Evolutionary conservation across 768 basidiomycete species (phyloP), one percentile per base, ranked within the genome.

Genomic region (Mycena metata): DNA sequence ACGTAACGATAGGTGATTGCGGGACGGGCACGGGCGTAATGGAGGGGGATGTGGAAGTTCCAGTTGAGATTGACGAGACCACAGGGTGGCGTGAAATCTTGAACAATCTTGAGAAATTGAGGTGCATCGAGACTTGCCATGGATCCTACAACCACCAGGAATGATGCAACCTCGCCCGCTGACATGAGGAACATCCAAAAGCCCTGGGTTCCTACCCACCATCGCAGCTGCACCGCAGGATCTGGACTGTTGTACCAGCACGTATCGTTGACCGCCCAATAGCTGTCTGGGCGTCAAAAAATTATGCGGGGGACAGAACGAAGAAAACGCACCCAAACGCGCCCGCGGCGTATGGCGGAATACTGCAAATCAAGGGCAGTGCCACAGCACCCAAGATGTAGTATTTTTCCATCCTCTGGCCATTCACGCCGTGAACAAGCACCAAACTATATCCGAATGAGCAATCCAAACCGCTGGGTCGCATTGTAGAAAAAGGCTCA

Each of bases 381-480:
- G 43, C 7, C 15, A 60, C n/a, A 33, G 23, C 49, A 8, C 41
- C 57, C 21, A 42, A n/a, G 24, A 69, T 24, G 36, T 69, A 69
- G 13, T 52, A 69, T 11, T 52, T 59, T 24, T 66, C 69, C 63
- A 69, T 69, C 46, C 46, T 57, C 52, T 60, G 43, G 26, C 56
- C 66, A 51, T 61, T 67, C n/a, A 61, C 43, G 26, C 24, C 55
- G 41, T 59, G 62, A 0, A 64, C 62, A 2, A 69, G 39, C 16
- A 69, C 61, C 56, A 69, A n/a, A 24, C 61, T 64, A 35, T 5
- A 52, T 33, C 19, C 7, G 49, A 5, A 21, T 10, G 7, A 19
- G 17, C 23, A 51, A 7, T 36, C 15, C 3, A 16, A 11, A 13
- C 13, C 15, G 1, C 26, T 39, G 41, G 1, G 16, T 51, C 50